Conservation (phyloP, 768 basidiomycete genomes). For the Asterophora lycoperdoides region DNA sequence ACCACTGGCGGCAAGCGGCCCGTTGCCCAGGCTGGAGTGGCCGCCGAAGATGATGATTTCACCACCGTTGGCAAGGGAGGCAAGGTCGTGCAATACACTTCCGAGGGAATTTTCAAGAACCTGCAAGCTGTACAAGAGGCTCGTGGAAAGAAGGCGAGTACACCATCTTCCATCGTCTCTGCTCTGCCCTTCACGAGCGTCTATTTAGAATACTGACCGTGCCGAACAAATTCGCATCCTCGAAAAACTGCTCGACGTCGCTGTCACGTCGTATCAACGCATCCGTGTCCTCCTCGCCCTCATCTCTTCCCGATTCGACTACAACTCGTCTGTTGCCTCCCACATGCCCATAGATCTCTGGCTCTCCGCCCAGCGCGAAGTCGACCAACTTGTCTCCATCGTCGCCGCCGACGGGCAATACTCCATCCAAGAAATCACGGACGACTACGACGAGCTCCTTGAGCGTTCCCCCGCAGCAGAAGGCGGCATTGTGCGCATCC, state of each 20-base stretch:
- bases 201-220: conserved; percentile 88
- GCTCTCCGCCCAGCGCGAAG: conserved; percentile 81
- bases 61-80: conserved; percentile 91
- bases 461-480: conserved; percentile 79
- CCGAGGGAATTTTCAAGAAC: conserved; percentile 88
- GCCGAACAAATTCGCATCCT: conserved; percentile 91
- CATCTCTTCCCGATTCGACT: conserved; percentile 94
- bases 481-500: conserved; percentile 75
- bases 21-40: conserved; percentile 31
- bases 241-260: conserved; percentile 80
- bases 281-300: conserved; percentile 93
- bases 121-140: conserved; percentile 90
- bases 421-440: conserved; percentile 78
- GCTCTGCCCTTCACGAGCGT: not conserved
- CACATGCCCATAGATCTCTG: conserved; percentile 94
- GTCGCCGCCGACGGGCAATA: conserved; percentile 70
- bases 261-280: conserved; percentile 84
- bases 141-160: conserved; percentile 89
- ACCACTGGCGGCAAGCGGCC: conserved; percentile 35
- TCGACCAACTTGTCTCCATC: conserved; percentile 82
- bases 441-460: conserved; percentile 87
- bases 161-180: not conserved
- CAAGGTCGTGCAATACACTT: conserved; percentile 72
- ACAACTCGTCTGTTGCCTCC: conserved; percentile 79
- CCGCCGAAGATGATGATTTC: conserved; percentile 66